Conservation (phyloP, 768 basidiomycete species). For the Guyanaporus albipodus region DNA sequence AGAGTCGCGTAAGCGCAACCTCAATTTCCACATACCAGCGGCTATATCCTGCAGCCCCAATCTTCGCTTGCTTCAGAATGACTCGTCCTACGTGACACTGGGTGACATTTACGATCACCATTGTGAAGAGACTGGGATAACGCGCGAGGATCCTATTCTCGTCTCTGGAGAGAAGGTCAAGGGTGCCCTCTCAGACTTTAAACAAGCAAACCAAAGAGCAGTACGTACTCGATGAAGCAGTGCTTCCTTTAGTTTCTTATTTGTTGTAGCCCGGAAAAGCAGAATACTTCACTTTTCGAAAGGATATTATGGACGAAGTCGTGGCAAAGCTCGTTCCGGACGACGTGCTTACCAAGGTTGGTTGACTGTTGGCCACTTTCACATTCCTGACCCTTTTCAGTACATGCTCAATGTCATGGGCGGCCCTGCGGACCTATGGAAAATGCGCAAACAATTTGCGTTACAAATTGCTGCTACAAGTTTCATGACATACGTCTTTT, state of each 20-base stretch:
- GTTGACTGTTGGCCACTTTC: constrained; percentile 8
- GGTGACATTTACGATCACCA: constrained; percentile 94
- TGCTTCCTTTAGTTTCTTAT: neutral
- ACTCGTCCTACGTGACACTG: constrained; percentile 85
- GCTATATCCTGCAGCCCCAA: constrained; percentile 80
- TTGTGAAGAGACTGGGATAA: constrained; percentile 69
- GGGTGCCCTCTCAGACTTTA: constrained; percentile 58
- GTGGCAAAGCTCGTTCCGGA: constrained; percentile 86
- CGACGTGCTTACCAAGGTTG: constrained; percentile 76
- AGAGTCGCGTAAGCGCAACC: constrained; percentile 87
- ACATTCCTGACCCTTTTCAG: constrained; percentile 37
- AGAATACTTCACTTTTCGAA: constrained; percentile 68
- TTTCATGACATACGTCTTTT: constrained; percentile 90
- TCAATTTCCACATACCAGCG: constrained; percentile 87
- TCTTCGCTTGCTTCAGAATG: constrained; percentile 85
- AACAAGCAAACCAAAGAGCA: constrained; percentile 43
- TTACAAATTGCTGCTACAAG: constrained; percentile 81
- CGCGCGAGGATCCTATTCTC: constrained; percentile 84
- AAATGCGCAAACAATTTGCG: constrained; percentile 96
- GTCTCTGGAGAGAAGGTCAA: constrained; percentile 83
- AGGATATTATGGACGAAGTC: constrained; percentile 88
- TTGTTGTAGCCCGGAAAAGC: constrained; percentile 49
- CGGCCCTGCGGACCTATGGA: constrained; percentile 83
- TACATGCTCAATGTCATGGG: constrained; percentile 89
- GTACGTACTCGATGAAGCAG: constrained; percentile 19